Base-by-base conservation (phyloP, 345 rosid genomes). In the Zanthoxylum bungeanum region DNA sequence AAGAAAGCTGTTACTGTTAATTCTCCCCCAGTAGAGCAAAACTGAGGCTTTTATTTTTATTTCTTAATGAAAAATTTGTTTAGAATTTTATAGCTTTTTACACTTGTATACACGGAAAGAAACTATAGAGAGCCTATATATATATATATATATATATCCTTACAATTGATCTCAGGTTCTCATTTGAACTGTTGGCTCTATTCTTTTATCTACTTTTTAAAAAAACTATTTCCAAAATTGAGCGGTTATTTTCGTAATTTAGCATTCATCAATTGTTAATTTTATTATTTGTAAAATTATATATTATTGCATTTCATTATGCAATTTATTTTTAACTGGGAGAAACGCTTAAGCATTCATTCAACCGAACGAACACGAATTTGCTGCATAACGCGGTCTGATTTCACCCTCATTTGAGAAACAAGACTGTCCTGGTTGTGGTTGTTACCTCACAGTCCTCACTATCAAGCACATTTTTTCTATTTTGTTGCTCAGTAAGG, bases 381-480 rank as follows among this genome's bases (percentile, higher is more conserved):
- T 58, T 52, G 27, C 79, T 75, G 76, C 76, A 66, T 67, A 75
- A 73, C 85, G 82, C 78, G 85, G 80, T 64, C 52, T 28, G 33
- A 75, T 76, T 66, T 58, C 74, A 40, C 80, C 82, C 82, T 73
- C 89, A 85, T 60, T 81, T 84, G n/a, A 81, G 72, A 1, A 79
- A 83, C 67, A 86, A 75, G 79, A 83, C 61, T 84, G 89, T 72
- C 89, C 91, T 80, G 81, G 88, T 55, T 88, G 92, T 51, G 71
- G 68, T 19, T 82, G 74, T 63, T 78, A 67, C 53, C 83, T 87
- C n/a, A n/a, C n/a, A n/a, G n/a, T n/a, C n/a, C n/a, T n/a, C 49
- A 80, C 85, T 34, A 52, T 42, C 64, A 81, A 73, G 11, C 83
- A 78, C 17, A 80, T 87, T 71, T 87, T 81, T 73, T 86, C 89